Evolutionary conservation across 352 stramenopile genomes (phyloP).

Genomic region (Phytophthora nicotianae): DNA sequence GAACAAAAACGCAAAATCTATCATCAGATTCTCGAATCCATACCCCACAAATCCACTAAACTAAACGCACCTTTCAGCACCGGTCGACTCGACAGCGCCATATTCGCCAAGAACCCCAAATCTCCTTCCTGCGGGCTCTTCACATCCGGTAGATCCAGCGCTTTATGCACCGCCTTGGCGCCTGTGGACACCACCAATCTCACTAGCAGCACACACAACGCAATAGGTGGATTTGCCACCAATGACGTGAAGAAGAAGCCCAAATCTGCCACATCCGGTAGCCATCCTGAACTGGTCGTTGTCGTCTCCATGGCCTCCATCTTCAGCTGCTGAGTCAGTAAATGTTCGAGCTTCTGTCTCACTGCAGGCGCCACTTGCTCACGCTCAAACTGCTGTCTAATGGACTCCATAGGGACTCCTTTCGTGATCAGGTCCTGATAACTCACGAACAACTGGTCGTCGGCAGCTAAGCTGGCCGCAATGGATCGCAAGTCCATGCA

Average conservation of each 20-base stretch:
- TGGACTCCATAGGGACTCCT: slow-evolving; percentile 64
- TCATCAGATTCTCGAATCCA: slow-evolving; percentile 3
- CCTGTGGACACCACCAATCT: slow-evolving; percentile 55
- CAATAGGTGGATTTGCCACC: slow-evolving; percentile 63
- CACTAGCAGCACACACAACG: slow-evolving; percentile 64
- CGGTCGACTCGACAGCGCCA: slow-evolving; percentile 60
- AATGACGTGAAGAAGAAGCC: slow-evolving; percentile 56
- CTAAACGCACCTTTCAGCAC: slow-evolving; percentile 59
- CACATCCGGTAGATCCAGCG: slow-evolving; percentile 60
- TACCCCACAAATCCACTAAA: neutral
- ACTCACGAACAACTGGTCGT: slow-evolving; percentile 57
- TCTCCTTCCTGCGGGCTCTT: slow-evolving; percentile 70
- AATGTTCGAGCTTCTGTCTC: slow-evolving; percentile 55
- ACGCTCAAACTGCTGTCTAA: slow-evolving; percentile 73
- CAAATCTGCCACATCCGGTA: slow-evolving; percentile 62
- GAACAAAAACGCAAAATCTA: slow-evolving; percentile 7
- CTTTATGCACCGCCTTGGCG: slow-evolving; percentile 40
- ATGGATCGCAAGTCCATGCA: slow-evolving; percentile 57
- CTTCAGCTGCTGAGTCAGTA: slow-evolving; percentile 49
- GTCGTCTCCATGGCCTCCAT: slow-evolving; percentile 23
- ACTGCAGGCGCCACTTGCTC: slow-evolving; percentile 59
- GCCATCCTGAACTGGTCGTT: slow-evolving; percentile 36
- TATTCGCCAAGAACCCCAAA: slow-evolving; percentile 67
- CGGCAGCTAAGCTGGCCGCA: slow-evolving; percentile 45
- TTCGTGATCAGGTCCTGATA: slow-evolving; percentile 69